Evolutionary conservation across 129 eudicot species (phyloP).

Genomic region (Chrysanthemum lavandulifolium): DNA sequence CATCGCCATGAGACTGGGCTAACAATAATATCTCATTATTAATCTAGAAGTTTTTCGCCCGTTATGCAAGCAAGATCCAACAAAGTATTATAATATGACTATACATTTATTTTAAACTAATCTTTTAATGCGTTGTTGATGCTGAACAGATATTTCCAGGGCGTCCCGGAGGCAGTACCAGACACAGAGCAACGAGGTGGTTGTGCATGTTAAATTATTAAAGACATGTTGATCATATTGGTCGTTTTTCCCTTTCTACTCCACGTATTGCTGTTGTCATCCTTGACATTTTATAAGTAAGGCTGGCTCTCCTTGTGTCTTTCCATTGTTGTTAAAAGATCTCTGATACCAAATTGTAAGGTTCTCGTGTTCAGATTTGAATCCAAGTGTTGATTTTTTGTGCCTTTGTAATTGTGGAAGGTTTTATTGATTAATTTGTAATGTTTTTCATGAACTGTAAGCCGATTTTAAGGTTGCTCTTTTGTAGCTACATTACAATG

Average conservation of each 20-base stretch:
- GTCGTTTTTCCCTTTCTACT: not conserved
- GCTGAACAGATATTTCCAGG: conserved; percentile 85
- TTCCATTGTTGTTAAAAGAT: not conserved
- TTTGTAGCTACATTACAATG: conserved; percentile 12
- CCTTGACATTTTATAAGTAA: conserved; percentile 30
- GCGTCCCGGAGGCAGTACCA: conserved; percentile 79
- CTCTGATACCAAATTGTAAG: not conserved
- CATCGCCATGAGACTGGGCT: conserved; percentile 3
- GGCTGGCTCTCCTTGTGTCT: conserved; percentile 30
- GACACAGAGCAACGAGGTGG: conserved; percentile 92
- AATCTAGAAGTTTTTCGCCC: not conserved
- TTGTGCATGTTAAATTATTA: conserved; percentile 67
- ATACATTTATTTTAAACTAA: not conserved
- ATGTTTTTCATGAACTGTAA: conserved; percentile 12
- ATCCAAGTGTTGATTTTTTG: conserved; percentile 1
- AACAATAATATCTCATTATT: conserved; percentile 12
- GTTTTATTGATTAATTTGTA: conserved; percentile 19
- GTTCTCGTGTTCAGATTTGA: conserved; percentile 3
- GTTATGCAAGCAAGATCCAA: not conserved
- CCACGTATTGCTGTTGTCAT: conserved; percentile 21
- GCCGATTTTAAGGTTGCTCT: conserved; percentile 8
- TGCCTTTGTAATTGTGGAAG: conserved; percentile 17
- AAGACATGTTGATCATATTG: not conserved
- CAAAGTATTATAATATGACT: too few species aligned
- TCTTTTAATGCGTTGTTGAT: not conserved